phyloP scores from a whole-genome alignment of 2,329 filamentous ascomycete species.

The Hyphodiscus sp. region DNA sequence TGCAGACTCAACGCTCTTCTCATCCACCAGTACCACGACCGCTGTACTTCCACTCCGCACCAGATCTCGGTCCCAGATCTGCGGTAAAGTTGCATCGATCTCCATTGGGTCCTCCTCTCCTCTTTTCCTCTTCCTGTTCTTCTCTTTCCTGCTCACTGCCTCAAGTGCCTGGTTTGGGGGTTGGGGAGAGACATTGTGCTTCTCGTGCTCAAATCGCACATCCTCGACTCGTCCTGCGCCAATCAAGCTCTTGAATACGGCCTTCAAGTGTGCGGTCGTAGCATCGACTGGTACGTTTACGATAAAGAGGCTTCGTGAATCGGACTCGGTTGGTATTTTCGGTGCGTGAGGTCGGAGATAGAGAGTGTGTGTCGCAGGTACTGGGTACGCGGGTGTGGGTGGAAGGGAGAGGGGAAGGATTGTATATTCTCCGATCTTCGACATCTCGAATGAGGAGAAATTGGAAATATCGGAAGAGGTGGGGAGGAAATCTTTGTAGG shows the following conservation, averaged over 20 bases:
- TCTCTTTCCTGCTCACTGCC: constrained; percentile 21
- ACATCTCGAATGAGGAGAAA: constrained; percentile 9
- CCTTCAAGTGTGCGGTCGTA: constrained; percentile 68
- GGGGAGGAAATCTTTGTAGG: not conserved
- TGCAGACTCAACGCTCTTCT: constrained; percentile 66
- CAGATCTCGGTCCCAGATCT: constrained; percentile 65
- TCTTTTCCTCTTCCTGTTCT: constrained; percentile 45
- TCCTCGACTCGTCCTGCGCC: constrained; percentile 72
- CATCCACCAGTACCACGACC: constrained; percentile 77
- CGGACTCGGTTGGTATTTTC: constrained; percentile 65
- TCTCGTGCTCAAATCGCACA: constrained; percentile 65
- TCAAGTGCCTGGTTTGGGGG: not conserved
- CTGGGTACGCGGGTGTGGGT: constrained; percentile 51
- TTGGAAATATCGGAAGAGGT: not conserved
- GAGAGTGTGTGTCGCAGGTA: constrained; percentile 67
- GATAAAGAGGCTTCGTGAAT: constrained; percentile 78
- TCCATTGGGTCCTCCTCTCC: constrained; percentile 36
- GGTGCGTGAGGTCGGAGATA: constrained; percentile 82
- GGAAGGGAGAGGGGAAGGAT: constrained; percentile 28
- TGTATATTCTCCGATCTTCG: constrained; percentile 25
- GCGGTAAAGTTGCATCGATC: constrained; percentile 60
- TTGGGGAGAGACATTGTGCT: not conserved
- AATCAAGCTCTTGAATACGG: constrained; percentile 67
- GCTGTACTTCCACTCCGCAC: constrained; percentile 72
- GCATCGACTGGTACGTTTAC: constrained; percentile 84